These are phyloP conservation scores for Rosa multiflora DNA, from an alignment of 306 rosid species.

Conservation along the genomic window DNA sequence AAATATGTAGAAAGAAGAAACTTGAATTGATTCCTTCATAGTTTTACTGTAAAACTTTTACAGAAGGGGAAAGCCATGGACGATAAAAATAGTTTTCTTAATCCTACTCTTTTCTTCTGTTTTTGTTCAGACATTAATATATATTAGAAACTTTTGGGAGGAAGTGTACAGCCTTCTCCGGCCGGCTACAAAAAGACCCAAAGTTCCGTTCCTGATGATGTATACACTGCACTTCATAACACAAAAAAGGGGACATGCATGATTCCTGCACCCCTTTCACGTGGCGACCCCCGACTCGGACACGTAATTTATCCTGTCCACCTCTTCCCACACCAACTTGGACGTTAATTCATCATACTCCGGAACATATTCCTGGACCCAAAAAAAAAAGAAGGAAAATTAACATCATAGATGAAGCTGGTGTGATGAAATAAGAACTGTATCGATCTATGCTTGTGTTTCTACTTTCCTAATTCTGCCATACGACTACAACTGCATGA, in stretches of 20 bases:
- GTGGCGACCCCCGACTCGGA: slow-evolving; percentile 79
- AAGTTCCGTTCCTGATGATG: slow-evolving; percentile 15
- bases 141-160: slow-evolving; percentile 6
- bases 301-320: slow-evolving; percentile 56
- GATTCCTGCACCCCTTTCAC: slow-evolving; percentile 29
- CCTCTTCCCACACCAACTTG: slow-evolving; percentile 94
- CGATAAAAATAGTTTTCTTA: not conserved
- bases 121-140: slow-evolving; percentile 1
- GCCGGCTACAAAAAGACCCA: slow-evolving; percentile 32
- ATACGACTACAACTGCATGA: not conserved
- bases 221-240: slow-evolving; percentile 54
- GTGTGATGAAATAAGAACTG: not conserved
- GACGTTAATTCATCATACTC: slow-evolving; percentile 83
- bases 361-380: slow-evolving; percentile 77
- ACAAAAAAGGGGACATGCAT: slow-evolving; percentile 21
- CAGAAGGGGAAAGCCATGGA: slow-evolving; percentile 9
- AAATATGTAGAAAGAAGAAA: not conserved
- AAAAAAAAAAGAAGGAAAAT: not conserved
- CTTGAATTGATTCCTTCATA: slow-evolving; percentile 10
- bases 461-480: not conserved
- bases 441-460: not conserved
- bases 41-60: not conserved
- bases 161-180: slow-evolving; percentile 2
- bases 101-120: not conserved
- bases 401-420: not conserved